Base-by-base conservation (phyloP, 2,329 filamentous ascomycete genomes). In the Didymella glomerata region DNA sequence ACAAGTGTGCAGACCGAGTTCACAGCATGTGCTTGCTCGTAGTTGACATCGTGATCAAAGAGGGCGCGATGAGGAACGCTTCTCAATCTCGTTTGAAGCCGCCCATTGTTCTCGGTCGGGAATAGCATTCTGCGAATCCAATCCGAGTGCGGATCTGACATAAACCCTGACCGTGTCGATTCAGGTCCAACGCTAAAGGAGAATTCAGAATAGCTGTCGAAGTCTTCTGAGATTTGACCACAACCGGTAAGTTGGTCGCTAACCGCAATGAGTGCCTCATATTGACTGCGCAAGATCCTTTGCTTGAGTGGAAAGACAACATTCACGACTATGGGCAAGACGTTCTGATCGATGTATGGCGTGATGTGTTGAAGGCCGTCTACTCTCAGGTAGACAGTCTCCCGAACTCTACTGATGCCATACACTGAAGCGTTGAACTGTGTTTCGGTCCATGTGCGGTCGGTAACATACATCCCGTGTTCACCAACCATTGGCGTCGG, bases 11-110 rank as follows among this genome's bases (percentile, higher is more conserved):
- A 70, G 2, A 82, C 68, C 9, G 78, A 76, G 32, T 80, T 75
- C 7, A 83, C 77, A 1, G 80, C 80, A 64, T 79, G 79, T 53
- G 77, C 64, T 66, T 84, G 82, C 64, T 84, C 82, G 63, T 79
- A 81, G 58, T 84, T 83, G 14, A 83, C 67, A 32, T 72, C 63
- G 7, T 57, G 32, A 61, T 84, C 81, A 45, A 77, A 76, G 49
- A 78, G 73, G 1, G 69, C 61, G 20, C 77, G 72, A 40, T 72
- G 68, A 4, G 68, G 62, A 6, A 75, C 68, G 13, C 63, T 73
- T 36, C 79, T 76, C 28, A 83, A 68, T 7, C 55, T 69, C 8
- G 61, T 75, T 60, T 83, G 81, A 24, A 76, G 57, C 3, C 65
- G 50, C 14, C 79, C 79, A 60, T 82, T 71, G 2, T 47, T 25